Evolutionary conservation across 2,329 filamentous ascomycete genomes (phyloP).

Genomic region (Cryoendolithus antarcticus): DNA sequence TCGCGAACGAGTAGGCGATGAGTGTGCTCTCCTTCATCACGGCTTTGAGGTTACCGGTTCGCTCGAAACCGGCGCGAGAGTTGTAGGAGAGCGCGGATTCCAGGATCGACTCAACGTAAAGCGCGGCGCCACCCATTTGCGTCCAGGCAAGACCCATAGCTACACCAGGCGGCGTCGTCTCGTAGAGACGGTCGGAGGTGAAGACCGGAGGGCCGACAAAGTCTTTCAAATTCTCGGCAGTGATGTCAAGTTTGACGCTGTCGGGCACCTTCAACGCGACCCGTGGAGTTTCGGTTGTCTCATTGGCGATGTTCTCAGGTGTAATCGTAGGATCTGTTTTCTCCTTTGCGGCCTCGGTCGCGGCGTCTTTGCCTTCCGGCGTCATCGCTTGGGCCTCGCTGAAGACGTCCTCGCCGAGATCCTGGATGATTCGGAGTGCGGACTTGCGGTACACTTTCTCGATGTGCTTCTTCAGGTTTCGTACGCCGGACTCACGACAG

Average conservation of each 20-base stretch:
- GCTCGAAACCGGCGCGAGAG: conserved; percentile 69
- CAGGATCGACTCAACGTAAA: conserved; percentile 94
- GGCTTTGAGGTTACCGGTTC: conserved; percentile 85
- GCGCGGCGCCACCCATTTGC: conserved; percentile 85
- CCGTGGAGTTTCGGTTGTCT: conserved; percentile 55
- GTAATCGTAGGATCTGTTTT: conserved; percentile 50
- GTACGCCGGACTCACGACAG: conserved; percentile 90
- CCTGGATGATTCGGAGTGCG: conserved; percentile 90
- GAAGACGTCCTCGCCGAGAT: conserved; percentile 73
- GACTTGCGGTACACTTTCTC: conserved; percentile 98
- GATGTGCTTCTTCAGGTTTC: conserved; percentile 98
- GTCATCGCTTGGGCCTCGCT: conserved; percentile 74
- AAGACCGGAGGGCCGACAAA: conserved; percentile 94
- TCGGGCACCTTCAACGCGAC: conserved; percentile 74
- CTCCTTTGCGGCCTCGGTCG: conserved; percentile 59
- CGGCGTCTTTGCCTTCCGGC: conserved; percentile 68
- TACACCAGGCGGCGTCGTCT: conserved; percentile 83
- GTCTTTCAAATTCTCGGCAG: conserved; percentile 83
- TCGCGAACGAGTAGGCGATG: conserved; percentile 93
- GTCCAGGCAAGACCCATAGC: conserved; percentile 99
- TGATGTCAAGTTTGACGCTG: conserved; percentile 71
- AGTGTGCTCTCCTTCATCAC: conserved; percentile 97
- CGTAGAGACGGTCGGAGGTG: conserved; percentile 89
- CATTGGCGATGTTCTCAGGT: conserved; percentile 41
- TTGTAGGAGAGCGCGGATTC: conserved; percentile 65